Evolutionary conservation across 805 yeast genomes (phyloP), one percentile per base, ranked within the genome.

Genomic region (Candida nitratophila): DNA sequence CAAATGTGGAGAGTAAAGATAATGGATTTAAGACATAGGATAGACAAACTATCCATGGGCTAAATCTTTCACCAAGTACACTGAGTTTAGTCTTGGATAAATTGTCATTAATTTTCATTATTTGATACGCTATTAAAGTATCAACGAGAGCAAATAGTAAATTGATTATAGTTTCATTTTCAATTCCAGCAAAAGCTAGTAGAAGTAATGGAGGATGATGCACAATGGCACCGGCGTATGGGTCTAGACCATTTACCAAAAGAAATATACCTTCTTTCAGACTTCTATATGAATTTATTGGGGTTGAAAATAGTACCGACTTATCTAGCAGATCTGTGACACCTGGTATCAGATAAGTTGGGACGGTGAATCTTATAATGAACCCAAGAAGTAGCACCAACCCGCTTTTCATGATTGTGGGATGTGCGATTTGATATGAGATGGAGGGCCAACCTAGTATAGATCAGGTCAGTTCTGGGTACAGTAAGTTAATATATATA

Each of bases 121-220:
- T 61, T 41, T 74, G 65, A 45, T 64, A 63, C 4, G 86, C 83
- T 24, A 80, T 74, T 3, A 74, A 56, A 5, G 77, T 64, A 60
- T 91, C 97, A 2, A 76, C 53, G 1, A 68, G 39, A 0, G 90
- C 74, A 60, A 71, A 90, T 2, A 85, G 30, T 11, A 76, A 47
- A 43, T 70, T 65, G 40, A 50, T 39, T 12, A 50, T 40, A 2
- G 49, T n/a, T 20, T 54, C 48, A 49, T 55, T 40, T 51, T 49
- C 37, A 16, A 66, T 50, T 7, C 65, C 40, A 11, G 72, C 66
- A 56, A 83, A 70, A 1, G 78, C 47, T 2, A 70, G 64, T 31
- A 87, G 71, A 20, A 91, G 55, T 17, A 89, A 57, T 3, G 96
- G 96, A 3, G 95, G 80, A 53, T 88, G 96, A 61, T 88, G 91